A percentile compares a stretch with the other conserved stretches of the same genome.
Evolutionary conservation across 2,329 filamentous ascomycete species (phyloP).

Genomic region (Domatiomyces globalis): DNA sequence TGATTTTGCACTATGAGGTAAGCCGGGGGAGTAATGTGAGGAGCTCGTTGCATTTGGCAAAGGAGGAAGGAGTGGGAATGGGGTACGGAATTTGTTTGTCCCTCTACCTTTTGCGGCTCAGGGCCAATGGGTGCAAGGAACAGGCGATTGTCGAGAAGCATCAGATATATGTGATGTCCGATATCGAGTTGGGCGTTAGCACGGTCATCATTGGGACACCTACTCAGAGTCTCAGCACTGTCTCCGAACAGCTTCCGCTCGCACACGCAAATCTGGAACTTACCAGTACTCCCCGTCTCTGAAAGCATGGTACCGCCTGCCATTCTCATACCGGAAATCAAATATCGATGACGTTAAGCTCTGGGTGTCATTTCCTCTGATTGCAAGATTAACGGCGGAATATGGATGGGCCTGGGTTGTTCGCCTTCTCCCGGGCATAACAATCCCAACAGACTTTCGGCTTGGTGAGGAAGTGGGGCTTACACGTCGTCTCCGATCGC

Average conservation of each 20-base stretch:
- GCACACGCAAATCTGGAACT: no score
- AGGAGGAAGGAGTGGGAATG: no score
- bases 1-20: no score
- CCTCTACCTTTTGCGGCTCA: constrained; percentile 2
- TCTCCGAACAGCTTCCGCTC: no score
- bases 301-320: constrained; percentile 9
- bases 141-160: constrained; percentile 20
- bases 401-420: no score
- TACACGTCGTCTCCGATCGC: no score
- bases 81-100: no score
- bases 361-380: constrained; percentile 1
- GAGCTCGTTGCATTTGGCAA: no score
- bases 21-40: no score
- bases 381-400: not conserved
- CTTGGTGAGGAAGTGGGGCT: no score
- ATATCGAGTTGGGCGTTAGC: constrained; percentile 23
- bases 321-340: constrained; percentile 22
- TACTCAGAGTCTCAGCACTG: constrained; percentile 17
- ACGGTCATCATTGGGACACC: constrained; percentile 22
- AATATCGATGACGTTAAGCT: constrained; percentile 19
- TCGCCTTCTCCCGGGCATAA: no score
- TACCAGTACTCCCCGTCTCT: constrained; percentile 9
- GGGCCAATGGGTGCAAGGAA: constrained; percentile 20
- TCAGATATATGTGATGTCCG: constrained; percentile 28
- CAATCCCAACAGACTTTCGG: no score